Conservation (phyloP, 2,329 filamentous ascomycete species). For the Aspergillus viridinutans region DNA sequence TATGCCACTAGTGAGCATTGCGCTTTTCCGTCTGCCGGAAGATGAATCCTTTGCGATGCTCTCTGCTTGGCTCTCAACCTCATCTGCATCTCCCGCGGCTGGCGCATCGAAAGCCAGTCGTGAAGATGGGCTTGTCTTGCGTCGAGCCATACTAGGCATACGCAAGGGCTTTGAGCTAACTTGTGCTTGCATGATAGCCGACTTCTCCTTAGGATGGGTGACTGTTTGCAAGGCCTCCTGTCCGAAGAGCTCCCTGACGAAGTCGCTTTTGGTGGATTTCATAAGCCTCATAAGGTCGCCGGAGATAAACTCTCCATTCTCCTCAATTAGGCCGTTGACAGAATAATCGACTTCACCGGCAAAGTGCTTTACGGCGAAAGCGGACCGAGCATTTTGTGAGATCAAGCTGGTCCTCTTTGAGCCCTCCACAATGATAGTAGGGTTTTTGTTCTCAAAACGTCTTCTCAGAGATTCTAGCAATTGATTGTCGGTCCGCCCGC, state of each 20-base stretch:
- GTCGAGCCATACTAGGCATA: constrained; percentile 85
- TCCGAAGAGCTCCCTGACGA: constrained; percentile 87
- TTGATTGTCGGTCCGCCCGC: constrained; percentile 82
- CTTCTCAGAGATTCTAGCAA: constrained; percentile 86
- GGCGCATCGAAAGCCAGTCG: constrained; percentile 36
- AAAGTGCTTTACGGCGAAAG: constrained; percentile 91
- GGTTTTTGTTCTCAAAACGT: constrained; percentile 91
- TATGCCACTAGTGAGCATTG: constrained; percentile 43
- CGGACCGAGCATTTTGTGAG: constrained; percentile 72
- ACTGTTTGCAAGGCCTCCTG: constrained; percentile 91
- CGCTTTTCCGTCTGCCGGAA: constrained; percentile 33
- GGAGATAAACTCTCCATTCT: constrained; percentile 93
- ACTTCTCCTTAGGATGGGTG: constrained; percentile 85
- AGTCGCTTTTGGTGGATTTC: constrained; percentile 79
- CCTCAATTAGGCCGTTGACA: constrained; percentile 79
- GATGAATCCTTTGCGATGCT: constrained; percentile 23
- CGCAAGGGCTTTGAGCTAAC: constrained; percentile 93
- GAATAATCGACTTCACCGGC: constrained; percentile 95
- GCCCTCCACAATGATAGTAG: constrained; percentile 75
- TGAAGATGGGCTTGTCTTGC: constrained; percentile 59
- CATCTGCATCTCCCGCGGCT: constrained; percentile 37
- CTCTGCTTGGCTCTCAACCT: constrained; percentile 32
- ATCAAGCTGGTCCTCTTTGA: constrained; percentile 84
- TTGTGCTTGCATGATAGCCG: constrained; percentile 89
- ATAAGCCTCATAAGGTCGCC: constrained; percentile 94